Conservation (phyloP, 768 basidiomycete species). For the Agrocybe pediades region DNA sequence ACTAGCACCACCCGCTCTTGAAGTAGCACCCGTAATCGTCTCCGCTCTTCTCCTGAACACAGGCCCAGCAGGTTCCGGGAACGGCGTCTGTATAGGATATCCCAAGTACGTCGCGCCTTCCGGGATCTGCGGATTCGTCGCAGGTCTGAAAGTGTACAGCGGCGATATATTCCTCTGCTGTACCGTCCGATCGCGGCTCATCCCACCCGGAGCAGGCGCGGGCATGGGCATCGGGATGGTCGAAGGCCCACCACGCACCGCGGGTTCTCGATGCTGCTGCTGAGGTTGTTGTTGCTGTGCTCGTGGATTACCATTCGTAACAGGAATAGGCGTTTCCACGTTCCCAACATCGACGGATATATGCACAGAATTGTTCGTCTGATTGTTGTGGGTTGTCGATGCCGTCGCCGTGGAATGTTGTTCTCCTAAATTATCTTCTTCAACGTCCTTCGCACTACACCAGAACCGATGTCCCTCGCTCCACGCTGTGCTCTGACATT, state of each 20-base stretch:
- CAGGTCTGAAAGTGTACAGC: not conserved
- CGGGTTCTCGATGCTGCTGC: not conserved
- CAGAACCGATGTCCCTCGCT: conserved; percentile 95
- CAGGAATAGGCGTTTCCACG: not conserved
- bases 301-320: conserved; percentile 4
- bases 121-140: conserved; percentile 13
- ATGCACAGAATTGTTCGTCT: not conserved
- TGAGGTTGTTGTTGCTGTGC: not conserved
- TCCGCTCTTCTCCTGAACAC: conserved; percentile 18
- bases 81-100: conserved; percentile 19
- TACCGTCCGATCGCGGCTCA: conserved; percentile 24
- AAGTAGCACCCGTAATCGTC: conserved; percentile 16
- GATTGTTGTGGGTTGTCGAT: not conserved
- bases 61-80: not conserved
- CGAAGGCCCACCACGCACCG: not conserved
- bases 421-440: conserved; percentile 40
- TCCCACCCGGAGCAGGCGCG: conserved; percentile 13
- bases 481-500: conserved; percentile 96
- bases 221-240: not conserved
- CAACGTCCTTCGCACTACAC: conserved; percentile 70
- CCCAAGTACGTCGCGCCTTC: conserved; percentile 18
- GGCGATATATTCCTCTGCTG: conserved; percentile 7
- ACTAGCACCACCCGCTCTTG: too few species aligned
- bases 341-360: conserved; percentile 7
- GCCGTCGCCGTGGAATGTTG: conserved; percentile 1